Conservation (phyloP, 768 basidiomycete species). For the Boletus sp. region DNA sequence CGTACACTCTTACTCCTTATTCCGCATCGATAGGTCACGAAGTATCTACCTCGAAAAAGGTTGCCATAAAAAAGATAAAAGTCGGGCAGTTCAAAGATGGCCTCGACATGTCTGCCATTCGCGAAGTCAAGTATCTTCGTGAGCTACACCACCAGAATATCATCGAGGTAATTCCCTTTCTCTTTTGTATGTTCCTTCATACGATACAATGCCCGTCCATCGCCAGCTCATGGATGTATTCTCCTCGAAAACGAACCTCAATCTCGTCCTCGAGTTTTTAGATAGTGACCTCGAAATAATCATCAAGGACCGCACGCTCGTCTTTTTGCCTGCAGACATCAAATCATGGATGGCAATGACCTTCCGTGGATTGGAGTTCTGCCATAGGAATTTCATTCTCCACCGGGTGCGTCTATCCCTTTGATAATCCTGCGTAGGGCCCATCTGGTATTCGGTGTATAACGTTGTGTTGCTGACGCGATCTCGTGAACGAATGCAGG, state of each 20-base stretch:
- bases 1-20: conserved; percentile 1
- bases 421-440: conserved; percentile 10
- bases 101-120: conserved; percentile 96
- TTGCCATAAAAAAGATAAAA: conserved; percentile 98
- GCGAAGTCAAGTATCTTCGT: conserved; percentile 95
- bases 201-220: background rate
- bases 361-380: conserved; percentile 95
- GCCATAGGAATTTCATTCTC: conserved; percentile 89
- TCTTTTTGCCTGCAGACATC: conserved; percentile 93
- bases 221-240: conserved; percentile 93
- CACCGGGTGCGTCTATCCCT: conserved; percentile 68
- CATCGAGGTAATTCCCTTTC: conserved; percentile 63
- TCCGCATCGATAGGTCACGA: conserved; percentile 55
- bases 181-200: background rate
- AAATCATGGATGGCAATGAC: conserved; percentile 99
- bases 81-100: conserved; percentile 97
- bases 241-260: conserved; percentile 93
- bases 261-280: conserved; percentile 94
- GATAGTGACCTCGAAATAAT: conserved; percentile 96
- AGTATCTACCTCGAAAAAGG: conserved; percentile 68
- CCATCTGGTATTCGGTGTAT: background rate
- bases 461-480: conserved; percentile 11
- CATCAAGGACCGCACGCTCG: conserved; percentile 88
- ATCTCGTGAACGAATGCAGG: conserved; percentile 45
- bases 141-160: conserved; percentile 94